Base-by-base conservation (phyloP, 306 rosid species). In the Astragalus glycyphyllos region DNA sequence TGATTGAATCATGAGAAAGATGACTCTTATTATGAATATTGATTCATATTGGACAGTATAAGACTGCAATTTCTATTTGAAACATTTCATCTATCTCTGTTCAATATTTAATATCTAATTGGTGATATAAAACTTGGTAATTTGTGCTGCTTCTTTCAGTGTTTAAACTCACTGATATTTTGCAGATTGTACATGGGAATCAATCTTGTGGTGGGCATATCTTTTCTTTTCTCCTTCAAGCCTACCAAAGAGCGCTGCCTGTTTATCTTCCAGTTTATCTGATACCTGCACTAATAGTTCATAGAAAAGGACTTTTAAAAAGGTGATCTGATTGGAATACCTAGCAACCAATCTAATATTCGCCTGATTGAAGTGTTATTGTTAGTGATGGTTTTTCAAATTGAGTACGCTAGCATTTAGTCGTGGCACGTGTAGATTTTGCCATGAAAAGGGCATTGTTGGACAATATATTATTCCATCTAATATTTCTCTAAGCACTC, bases 191-290 rank as follows among this genome's bases (percentile, higher is more conserved):
- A 55, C 99, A 95, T 80, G 92, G 92, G 69, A 86, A 83, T 79
- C 91, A 95, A 73, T 82, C 97, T 47, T 95, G 96, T 76, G 13
- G 84, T 50, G 91, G 73, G 29, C 99, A 91, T 61, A 12, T 85
- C 67, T 8, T 91, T 74, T 86, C 96, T 49, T 95, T 87, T 83
- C 88, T 91, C 65, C 34, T 87, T 77, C 90, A 89, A 82, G 96
- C 94, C 78, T 95, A 89, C 84, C 82, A 86, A 83, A 95, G 96
- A 79, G 96, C 99, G 2, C 51, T 91, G 74, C 96, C 97, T 7
- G 99, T 95, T 72, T 95, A 95, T 76, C 91, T 95, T 62, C 99
- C 97, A 4, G 97, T 95, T 23, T 91, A 95, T 83, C 81, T 95
- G 72, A 82, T 91, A 79, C 97, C 99, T 15, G 99, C 99, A 23